These are phyloP conservation scores for Syzygium grande DNA, from an alignment of 345 rosid genomes.

Conservation along the genomic window DNA sequence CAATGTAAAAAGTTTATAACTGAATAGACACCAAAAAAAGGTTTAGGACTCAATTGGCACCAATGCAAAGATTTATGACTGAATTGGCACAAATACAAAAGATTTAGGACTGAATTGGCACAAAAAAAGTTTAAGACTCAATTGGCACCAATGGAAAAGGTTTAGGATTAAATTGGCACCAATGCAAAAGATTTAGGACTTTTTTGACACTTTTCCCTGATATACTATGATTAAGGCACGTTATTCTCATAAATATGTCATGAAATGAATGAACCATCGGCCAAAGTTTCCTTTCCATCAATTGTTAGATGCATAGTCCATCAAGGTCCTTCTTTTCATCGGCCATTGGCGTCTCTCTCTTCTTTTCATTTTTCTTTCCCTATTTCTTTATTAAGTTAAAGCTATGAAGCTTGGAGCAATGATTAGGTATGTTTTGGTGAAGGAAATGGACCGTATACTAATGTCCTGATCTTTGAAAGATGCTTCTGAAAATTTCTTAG, in stretches of 20 bases:
- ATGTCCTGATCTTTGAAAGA: slow-evolving; percentile 19
- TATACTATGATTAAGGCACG: background rate
- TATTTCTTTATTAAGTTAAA: background rate
- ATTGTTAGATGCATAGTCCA: background rate
- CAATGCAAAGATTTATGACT: too few species aligned
- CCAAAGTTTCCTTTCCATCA: background rate
- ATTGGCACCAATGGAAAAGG: too few species aligned
- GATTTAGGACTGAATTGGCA: too few species aligned
- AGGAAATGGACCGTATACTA: slow-evolving; percentile 15
- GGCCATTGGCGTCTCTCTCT: background rate
- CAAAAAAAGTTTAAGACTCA: too few species aligned
- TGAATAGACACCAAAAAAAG: too few species aligned
- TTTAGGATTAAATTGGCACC: too few species aligned
- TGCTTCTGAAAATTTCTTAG: slow-evolving; percentile 17
- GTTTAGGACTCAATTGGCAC: too few species aligned
- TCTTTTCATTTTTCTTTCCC: background rate
- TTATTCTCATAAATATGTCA: background rate
- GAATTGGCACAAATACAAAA: too few species aligned
- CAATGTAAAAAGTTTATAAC: too few species aligned
- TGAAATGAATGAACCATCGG: background rate
- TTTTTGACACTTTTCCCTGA: too few species aligned
- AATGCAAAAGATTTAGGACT: too few species aligned
- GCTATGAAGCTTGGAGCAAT: background rate
- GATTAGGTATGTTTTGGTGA: slow-evolving; percentile 12
- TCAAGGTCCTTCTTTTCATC: background rate